A percentile compares a stretch with the other conserved stretches of the same genome.
Conservation (phyloP, 202 grass and related monocot species). For the Elaeis oleifera region DNA sequence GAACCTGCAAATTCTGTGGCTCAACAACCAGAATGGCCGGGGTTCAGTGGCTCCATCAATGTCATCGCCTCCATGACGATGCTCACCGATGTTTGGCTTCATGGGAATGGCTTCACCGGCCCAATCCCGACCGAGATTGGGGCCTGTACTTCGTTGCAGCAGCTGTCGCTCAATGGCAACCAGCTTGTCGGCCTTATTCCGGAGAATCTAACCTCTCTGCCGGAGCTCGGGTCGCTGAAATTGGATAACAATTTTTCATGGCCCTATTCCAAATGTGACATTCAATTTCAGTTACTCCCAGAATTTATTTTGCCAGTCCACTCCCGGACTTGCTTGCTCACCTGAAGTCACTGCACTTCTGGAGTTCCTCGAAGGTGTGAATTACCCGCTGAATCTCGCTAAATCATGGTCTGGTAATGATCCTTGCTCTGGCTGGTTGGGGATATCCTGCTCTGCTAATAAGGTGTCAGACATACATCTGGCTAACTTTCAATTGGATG, state of each 20-base stretch:
- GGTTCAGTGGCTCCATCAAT: conserved; percentile 52
- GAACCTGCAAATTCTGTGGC: conserved; percentile 50
- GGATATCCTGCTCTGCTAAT: conserved; percentile 42
- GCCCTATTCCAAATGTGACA: conserved; percentile 44
- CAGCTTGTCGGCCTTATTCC: conserved; percentile 58
- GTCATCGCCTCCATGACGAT: conserved; percentile 38
- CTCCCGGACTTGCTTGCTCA: conserved; percentile 32
- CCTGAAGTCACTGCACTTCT: conserved; percentile 48
- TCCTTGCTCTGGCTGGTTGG: conserved; percentile 52
- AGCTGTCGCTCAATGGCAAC: conserved; percentile 56
- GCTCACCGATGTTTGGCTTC: conserved; percentile 68
- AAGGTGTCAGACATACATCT: conserved; percentile 52
- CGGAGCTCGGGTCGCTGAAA: conserved; percentile 29
- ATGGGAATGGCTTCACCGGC: conserved; percentile 74
- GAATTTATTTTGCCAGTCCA: conserved; percentile 54
- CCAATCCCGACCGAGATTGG: conserved; percentile 46
- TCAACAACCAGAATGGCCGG: conserved; percentile 64
- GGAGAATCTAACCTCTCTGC: conserved; percentile 25
- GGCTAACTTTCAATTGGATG: conserved; percentile 37
- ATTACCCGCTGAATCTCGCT: conserved; percentile 28
- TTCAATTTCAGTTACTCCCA: conserved; percentile 31
- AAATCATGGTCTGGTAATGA: conserved; percentile 42
- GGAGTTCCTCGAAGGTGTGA: conserved; percentile 32
- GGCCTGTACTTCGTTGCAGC: conserved; percentile 24
- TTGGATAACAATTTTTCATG: conserved; percentile 77